Conservation (phyloP, 2,329 filamentous ascomycete species). For the Trichoderma polysporum region DNA sequence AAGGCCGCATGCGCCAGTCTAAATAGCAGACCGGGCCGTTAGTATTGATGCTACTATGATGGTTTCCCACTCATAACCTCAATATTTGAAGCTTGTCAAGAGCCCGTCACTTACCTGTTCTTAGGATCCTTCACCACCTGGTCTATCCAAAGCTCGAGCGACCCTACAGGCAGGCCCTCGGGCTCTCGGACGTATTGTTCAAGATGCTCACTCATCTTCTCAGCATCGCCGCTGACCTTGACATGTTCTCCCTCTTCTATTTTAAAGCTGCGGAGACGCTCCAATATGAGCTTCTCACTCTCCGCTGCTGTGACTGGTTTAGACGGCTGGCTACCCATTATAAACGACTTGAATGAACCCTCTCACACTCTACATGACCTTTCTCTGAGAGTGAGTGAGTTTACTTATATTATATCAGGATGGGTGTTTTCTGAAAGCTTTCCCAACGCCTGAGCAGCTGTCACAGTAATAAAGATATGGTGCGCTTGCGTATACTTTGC, state of each 20-base stretch:
- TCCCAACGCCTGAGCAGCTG: neutral
- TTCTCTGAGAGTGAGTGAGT: neutral
- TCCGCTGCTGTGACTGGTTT: constrained; percentile 34
- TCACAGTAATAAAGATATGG: neutral
- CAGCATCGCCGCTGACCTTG: constrained; percentile 44
- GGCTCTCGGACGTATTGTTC: constrained; percentile 30
- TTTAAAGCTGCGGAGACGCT: constrained; percentile 46
- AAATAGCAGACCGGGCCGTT: neutral
- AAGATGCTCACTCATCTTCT: constrained; percentile 26
- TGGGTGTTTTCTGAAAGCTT: neutral
- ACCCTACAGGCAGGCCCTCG: constrained; percentile 50
- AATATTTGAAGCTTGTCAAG: neutral
- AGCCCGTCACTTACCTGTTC: constrained; percentile 51
- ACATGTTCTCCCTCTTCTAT: constrained; percentile 54
- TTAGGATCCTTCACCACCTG: constrained; percentile 63
- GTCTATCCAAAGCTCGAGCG: constrained; percentile 59
- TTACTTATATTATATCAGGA: neutral
- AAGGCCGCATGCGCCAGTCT: constrained; percentile 76
- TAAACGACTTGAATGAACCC: neutral
- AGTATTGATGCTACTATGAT: neutral
- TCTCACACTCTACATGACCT: neutral
- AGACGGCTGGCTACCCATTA: constrained; percentile 48
- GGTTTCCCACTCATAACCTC: neutral
- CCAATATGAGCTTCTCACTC: constrained; percentile 46
- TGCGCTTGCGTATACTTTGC: neutral